Evolutionary conservation across 257 asterid species (phyloP), one percentile per base, ranked within the genome.

Genomic region (Gardenia jasminoides): DNA sequence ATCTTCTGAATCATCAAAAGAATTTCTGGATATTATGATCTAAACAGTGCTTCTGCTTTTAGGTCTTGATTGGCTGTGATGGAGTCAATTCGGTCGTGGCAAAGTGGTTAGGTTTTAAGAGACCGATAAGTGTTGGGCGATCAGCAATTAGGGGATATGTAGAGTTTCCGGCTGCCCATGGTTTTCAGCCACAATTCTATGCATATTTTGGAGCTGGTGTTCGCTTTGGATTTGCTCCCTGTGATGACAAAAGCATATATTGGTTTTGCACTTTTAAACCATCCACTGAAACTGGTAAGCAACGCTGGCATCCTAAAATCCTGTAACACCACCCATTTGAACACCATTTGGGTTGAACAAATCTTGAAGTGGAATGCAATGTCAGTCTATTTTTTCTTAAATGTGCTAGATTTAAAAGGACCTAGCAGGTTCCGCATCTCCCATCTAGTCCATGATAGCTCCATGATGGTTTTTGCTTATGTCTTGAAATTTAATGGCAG

Each of bases 11-110:
- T 36, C 48, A 31, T 16, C 26, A 36, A 36, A 67, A 0, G 22
- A 19, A 7, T 36, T 33, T 19, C 13, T 31, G n/a, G 5, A 31
- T 33, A 66, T 1, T 44, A 75, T 41, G 46, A 26, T 26, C 46
- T 46, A 47, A 43, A 22, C 9, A 39, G 12, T 54, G 28, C 41
- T 52, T 70, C 70, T 16, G 68, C 30, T 44, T 46, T 10, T 81
- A 92, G 98, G 97, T 86, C 77, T 84, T 92, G 89, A 83, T 94
- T 17, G 98, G 98, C 30, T 91, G 96, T 41, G 97, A 94, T 74
- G 98, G 98, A 64, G 92, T 92, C 70, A 90, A 94, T 72, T 94
- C 97, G 4, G 24, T 74, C 44, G 94, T 93, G 80, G 93, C 94
- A 10, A 89, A 87, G 48, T 92, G 90, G 92, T 80, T 93, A 84